phyloP scores from a whole-genome alignment of 768 basidiomycete genomes.

The Rhodocollybia butyracea region DNA sequence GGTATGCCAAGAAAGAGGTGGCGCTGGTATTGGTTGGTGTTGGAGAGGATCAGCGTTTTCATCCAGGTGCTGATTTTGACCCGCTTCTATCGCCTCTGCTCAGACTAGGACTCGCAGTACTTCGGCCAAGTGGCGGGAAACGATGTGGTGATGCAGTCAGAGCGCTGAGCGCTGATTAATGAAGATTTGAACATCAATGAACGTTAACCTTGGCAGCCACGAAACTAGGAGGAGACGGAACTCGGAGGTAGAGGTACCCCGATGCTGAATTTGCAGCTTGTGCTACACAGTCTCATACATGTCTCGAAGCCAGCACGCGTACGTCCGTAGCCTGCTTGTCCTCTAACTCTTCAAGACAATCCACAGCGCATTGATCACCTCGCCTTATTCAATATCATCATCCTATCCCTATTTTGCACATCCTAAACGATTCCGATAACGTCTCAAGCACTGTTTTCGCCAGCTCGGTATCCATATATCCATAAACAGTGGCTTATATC shows the following conservation, averaged over 20 bases:
- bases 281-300: slow-evolving; percentile 85
- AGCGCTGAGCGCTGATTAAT: no score
- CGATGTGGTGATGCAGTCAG: not conserved
- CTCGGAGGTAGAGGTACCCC: slow-evolving; percentile 14
- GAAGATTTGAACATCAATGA: no score
- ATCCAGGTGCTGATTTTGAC: not conserved
- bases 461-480: slow-evolving; percentile 70
- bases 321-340: slow-evolving; percentile 40
- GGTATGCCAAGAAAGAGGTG: not conserved
- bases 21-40: no score
- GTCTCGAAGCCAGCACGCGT: slow-evolving; percentile 60
- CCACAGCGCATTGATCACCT: slow-evolving; percentile 72
- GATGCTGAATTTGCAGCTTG: slow-evolving; percentile 59
- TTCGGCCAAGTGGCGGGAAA: not conserved
- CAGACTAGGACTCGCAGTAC: not conserved
- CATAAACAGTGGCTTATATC: slow-evolving; percentile 71
- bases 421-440: slow-evolving; percentile 87
- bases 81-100: no score
- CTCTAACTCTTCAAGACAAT: slow-evolving; percentile 76
- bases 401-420: no score
- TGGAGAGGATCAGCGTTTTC: slow-evolving; percentile 44
- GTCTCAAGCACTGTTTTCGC: slow-evolving; percentile 79
- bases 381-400: no score
- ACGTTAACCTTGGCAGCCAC: not conserved
- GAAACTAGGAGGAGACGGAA: slow-evolving; percentile 26